phyloP scores from a whole-genome alignment of 2,329 filamentous ascomycete species.

The Pyricularia pennisetigena region DNA sequence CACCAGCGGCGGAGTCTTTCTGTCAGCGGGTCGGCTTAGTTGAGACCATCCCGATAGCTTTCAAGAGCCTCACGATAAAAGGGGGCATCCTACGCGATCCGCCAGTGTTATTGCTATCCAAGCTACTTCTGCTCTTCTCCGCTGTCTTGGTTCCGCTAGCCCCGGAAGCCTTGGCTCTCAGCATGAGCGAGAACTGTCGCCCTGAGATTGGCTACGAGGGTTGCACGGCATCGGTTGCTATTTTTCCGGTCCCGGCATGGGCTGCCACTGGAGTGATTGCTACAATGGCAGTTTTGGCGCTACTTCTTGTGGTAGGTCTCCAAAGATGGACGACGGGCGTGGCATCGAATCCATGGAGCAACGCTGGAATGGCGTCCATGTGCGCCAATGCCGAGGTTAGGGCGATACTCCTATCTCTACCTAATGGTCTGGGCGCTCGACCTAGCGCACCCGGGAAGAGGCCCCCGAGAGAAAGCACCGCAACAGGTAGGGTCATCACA shows the following conservation, averaged over 20 bases:
- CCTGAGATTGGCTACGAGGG: conserved; percentile 7
- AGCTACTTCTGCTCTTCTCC: conserved; percentile 2
- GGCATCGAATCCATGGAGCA: conserved; percentile 24
- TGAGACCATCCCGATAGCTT: conserved; percentile 9
- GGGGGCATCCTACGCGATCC: conserved; percentile 1
- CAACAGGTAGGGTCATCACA: conserved; percentile 1
- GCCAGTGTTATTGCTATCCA: conserved; percentile 2
- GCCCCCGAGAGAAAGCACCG: neutral
- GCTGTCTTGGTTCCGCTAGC: conserved; percentile 18
- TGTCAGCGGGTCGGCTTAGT: conserved; percentile 15
- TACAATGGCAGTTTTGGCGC: conserved; percentile 16
- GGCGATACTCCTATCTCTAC: conserved; percentile 6
- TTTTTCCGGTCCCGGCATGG: conserved; percentile 15
- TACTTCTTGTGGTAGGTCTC: conserved; percentile 16
- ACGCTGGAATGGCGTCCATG: conserved; percentile 19
- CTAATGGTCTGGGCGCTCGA: neutral
- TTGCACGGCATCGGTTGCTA: conserved; percentile 19
- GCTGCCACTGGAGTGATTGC: conserved; percentile 17
- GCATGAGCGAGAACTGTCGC: conserved; percentile 12
- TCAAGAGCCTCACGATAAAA: neutral
- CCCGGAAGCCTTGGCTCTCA: conserved; percentile 18
- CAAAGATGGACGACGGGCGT: conserved; percentile 21
- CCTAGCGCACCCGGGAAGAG: neutral
- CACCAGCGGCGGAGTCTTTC: conserved; percentile 20
- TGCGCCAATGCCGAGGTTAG: conserved; percentile 14